Conservation (phyloP, 805 yeast species). For the Schizosaccharomyces lindneri region DNA sequence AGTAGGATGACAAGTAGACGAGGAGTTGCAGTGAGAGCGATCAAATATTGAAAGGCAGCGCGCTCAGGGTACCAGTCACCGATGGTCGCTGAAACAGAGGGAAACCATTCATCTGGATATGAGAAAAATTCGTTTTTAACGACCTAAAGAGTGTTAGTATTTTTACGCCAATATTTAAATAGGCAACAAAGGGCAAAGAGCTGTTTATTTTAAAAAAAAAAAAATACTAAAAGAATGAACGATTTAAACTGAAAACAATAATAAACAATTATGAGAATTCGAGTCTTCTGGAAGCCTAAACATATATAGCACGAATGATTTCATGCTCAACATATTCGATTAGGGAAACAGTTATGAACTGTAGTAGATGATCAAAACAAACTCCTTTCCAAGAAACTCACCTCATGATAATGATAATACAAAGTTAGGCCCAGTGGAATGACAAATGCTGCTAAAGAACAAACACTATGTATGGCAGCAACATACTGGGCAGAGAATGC, state of each 20-base stretch:
- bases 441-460: not conserved
- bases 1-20: constrained; percentile 6
- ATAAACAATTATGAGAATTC: too few relatives aligned
- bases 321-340: not conserved
- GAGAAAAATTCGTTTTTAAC: constrained; percentile 69
- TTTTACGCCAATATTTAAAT: too few relatives aligned
- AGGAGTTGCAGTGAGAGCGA: constrained; percentile 59
- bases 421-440: not conserved
- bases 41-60: constrained; percentile 68
- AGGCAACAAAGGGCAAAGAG: too few relatives aligned
- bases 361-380: not conserved
- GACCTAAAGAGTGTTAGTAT: constrained; percentile 29
- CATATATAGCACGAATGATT: not conserved
- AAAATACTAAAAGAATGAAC: too few relatives aligned
- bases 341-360: too few relatives aligned
- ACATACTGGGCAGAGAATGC: not conserved
- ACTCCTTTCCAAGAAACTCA: not conserved
- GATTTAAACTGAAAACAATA: too few relatives aligned
- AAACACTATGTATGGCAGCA: not conserved
- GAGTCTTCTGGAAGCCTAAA: not conserved
- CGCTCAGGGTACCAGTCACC: constrained; percentile 95
- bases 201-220: too few relatives aligned
- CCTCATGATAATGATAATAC: not conserved
- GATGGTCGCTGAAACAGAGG: constrained; percentile 87
- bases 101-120: constrained; percentile 86